Evolutionary conservation across 495 filamentous ascomycete genomes (phyloP), one percentile per base, ranked within the genome.

Genomic region (Cryomyces minteri): DNA sequence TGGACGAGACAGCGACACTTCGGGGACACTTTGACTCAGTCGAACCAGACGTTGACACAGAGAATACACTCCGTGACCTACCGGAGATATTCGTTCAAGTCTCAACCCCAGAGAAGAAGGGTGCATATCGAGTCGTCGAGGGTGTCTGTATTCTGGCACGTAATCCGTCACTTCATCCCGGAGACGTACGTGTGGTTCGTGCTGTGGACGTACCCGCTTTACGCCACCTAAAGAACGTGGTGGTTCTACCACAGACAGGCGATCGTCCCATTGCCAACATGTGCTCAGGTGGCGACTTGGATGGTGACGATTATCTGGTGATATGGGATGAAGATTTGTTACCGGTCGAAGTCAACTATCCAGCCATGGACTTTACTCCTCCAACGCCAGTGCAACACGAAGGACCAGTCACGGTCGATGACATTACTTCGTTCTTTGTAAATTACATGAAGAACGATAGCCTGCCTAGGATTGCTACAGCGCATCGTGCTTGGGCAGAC

Each of bases 221-320:
- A 5, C 67, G 70, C 32, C 80, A 94, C 52, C 69, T 95, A 5
- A 71, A 73, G 31, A 76, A 95, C 54, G 82, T 90, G 9, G 79
- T 96, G 18, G 86, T 94, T 5, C 76, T 99, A 37, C 86, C 90
- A 0, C 73, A 80, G 37, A 79, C 68, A 0, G 90, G 90, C 0
- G 88, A 96, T 59, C 69, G 80, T 36, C 84, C 88, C 51, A 60
- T 99, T 29, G 72, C 86, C 6, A 83, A 79, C 48, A 96, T 96
- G 90, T 90, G 87, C 51, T 93, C 90, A 5, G 90, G 90, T 3
- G 92, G 90, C 5, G 90, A 99, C 58, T 67, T 99, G 4, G 90
- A 99, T 61, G 90, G 90, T 0, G 90, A 99, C 52, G 92, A 96
- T 56, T 99, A 82, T 55, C 71, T 94, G 28, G 80, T 96, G 14